phyloP scores from a whole-genome alignment of 2,329 filamentous ascomycete genomes.

The Exutisphaerella laricina region DNA sequence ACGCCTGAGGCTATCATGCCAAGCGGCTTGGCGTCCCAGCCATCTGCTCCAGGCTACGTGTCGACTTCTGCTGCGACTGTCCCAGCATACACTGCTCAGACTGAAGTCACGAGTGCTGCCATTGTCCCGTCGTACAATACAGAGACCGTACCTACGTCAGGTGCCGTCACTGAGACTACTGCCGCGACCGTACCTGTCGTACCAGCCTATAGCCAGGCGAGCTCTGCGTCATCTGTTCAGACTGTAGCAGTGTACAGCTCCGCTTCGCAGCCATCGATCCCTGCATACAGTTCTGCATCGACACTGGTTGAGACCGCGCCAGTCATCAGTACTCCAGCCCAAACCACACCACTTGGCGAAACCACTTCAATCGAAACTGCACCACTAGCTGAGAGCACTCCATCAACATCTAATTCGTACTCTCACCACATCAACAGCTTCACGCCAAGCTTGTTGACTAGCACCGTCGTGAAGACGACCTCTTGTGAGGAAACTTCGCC shows the following conservation, averaged over 20 bases:
- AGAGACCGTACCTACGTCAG: neutral
- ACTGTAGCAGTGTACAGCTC: constrained; percentile 4
- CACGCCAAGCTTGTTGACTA: constrained; percentile 1
- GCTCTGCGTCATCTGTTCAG: neutral
- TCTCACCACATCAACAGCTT: constrained; percentile 2
- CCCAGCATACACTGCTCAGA: no score
- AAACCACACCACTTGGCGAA: constrained; percentile 2
- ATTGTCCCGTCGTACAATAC: neutral
- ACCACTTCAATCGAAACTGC: neutral
- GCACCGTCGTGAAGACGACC: neutral
- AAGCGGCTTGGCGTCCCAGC: no score
- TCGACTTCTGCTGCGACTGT: neutral
- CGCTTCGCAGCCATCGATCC: neutral
- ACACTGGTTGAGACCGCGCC: neutral
- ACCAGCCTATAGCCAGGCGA: constrained; percentile 1
- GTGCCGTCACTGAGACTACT: neutral
- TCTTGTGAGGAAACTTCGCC: neutral
- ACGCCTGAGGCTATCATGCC: no score
- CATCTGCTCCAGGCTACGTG: constrained; percentile 2
- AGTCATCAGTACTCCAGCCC: constrained; percentile 4
- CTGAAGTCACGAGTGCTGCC: neutral
- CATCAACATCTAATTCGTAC: no score
- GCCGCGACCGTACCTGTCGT: neutral
- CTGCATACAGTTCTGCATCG: neutral
- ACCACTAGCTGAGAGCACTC: no score